phyloP scores from a whole-genome alignment of 78 protist genomes.

The Dictyostelium intermedium region DNA sequence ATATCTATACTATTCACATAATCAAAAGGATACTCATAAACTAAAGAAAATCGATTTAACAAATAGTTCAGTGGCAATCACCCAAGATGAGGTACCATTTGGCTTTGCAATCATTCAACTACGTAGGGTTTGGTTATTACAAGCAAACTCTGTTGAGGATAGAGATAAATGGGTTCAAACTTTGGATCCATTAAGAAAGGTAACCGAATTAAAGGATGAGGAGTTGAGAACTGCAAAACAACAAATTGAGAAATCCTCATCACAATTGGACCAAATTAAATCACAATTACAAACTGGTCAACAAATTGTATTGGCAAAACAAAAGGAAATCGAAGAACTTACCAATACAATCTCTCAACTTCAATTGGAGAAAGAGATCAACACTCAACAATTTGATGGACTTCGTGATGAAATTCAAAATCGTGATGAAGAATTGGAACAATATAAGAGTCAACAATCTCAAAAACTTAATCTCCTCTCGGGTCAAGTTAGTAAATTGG shows the following conservation, averaged over 20 bases:
- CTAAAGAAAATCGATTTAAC: constrained; percentile 75
- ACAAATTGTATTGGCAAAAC: constrained; percentile 49
- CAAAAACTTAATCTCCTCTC: background rate
- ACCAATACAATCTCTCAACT: constrained; percentile 27
- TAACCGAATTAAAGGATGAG: constrained; percentile 59
- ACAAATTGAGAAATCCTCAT: constrained; percentile 32
- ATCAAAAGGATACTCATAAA: constrained; percentile 43
- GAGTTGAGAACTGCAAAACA: constrained; percentile 54
- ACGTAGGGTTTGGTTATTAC: constrained; percentile 65
- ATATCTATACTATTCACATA: constrained; percentile 56
- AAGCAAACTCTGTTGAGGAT: constrained; percentile 48
- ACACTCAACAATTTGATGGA: background rate
- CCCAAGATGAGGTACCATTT: constrained; percentile 69
- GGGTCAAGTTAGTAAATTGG: constrained; percentile 33
- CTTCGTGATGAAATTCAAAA: background rate
- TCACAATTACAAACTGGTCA: constrained; percentile 32
- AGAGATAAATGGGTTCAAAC: constrained; percentile 73
- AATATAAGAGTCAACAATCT: background rate
- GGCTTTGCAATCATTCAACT: constrained; percentile 71
- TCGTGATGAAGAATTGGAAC: constrained; percentile 12
- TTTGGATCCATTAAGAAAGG: constrained; percentile 69
- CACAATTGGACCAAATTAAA: constrained; percentile 41
- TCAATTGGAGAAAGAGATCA: constrained; percentile 20
- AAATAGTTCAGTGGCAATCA: constrained; percentile 58
- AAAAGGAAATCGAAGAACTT: constrained; percentile 36